These are phyloP conservation scores for Gomphus bonarii DNA, from an alignment of 1,284 basidiomycete genomes.

Conservation along the genomic window DNA sequence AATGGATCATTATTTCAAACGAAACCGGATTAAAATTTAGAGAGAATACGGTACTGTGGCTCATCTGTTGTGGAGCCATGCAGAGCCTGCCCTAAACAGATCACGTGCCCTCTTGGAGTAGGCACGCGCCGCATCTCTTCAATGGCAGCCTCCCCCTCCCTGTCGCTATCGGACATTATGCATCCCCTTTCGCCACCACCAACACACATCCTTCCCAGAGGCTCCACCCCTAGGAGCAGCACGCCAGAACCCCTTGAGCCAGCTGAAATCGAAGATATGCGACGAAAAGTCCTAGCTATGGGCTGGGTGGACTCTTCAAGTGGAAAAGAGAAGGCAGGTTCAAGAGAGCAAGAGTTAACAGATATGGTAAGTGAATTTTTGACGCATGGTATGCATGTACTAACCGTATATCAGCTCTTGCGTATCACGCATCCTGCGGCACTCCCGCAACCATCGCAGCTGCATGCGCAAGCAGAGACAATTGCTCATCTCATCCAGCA, in stretches of 20 bases:
- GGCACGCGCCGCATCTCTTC: slow-evolving; percentile 10
- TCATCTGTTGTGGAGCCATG: not conserved
- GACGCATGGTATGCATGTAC: not conserved
- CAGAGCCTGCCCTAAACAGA: slow-evolving; percentile 6
- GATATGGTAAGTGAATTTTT: slow-evolving; percentile 39
- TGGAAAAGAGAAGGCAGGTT: slow-evolving; percentile 14
- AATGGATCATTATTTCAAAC: too few relatives aligned
- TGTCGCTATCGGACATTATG: slow-evolving; percentile 11
- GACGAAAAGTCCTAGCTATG: slow-evolving; percentile 20
- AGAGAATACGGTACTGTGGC: too few relatives aligned
- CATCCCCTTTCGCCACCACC: slow-evolving; percentile 10
- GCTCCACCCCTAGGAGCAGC: slow-evolving; percentile 1
- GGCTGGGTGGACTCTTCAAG: slow-evolving; percentile 14
- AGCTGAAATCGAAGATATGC: slow-evolving; percentile 23
- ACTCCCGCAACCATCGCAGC: slow-evolving; percentile 34
- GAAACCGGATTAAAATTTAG: too few relatives aligned
- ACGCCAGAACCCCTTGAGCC: slow-evolving; percentile 24
- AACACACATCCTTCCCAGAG: not conserved
- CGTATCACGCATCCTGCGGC: slow-evolving; percentile 31
- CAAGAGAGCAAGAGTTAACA: slow-evolving; percentile 41
- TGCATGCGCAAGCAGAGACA: slow-evolving; percentile 47
- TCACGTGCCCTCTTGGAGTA: slow-evolving; percentile 4
- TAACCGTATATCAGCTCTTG: slow-evolving; percentile 31
- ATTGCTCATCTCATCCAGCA: slow-evolving; percentile 47
- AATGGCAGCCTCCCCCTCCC: slow-evolving; percentile 6